phyloP scores from a whole-genome alignment of 2,329 filamentous ascomycete genomes.

The Sporothrix pallida region DNA sequence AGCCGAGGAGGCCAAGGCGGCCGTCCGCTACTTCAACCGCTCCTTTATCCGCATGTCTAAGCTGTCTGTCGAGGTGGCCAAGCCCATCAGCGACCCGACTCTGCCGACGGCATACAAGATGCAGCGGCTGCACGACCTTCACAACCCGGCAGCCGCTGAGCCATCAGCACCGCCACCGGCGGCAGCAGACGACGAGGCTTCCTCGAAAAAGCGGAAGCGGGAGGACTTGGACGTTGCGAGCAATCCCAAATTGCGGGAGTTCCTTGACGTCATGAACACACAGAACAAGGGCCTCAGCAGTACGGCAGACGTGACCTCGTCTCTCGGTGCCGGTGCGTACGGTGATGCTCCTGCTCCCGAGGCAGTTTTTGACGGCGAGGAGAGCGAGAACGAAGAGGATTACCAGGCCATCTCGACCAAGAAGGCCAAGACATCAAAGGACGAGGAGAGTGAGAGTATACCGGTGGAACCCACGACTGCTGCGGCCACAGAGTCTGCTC shows the following conservation, averaged over 20 bases:
- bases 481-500: neutral
- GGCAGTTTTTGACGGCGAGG: slow-evolving; percentile 48
- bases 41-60: slow-evolving; percentile 96
- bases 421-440: slow-evolving; percentile 47
- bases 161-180: neutral
- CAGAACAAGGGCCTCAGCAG: slow-evolving; percentile 46
- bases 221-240: slow-evolving; percentile 59
- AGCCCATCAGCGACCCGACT: slow-evolving; percentile 61
- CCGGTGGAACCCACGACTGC: slow-evolving; percentile 20
- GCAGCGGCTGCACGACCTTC: slow-evolving; percentile 32
- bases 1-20: slow-evolving; percentile 76
- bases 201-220: slow-evolving; percentile 71
- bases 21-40: slow-evolving; percentile 93
- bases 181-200: slow-evolving; percentile 43
- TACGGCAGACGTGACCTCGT: slow-evolving; percentile 35
- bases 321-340: slow-evolving; percentile 24
- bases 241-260: slow-evolving; percentile 85
- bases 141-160: neutral
- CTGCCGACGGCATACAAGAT: slow-evolving; percentile 41
- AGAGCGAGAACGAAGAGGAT: slow-evolving; percentile 77
- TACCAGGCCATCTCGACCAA: slow-evolving; percentile 69
- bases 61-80: slow-evolving; percentile 86
- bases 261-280: slow-evolving; percentile 78
- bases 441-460: neutral
- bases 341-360: neutral